A percentile compares a stretch with the other conserved stretches of the same genome.
phyloP scores from a whole-genome alignment of 495 filamentous ascomycete species.

The Xylaria castorea region DNA sequence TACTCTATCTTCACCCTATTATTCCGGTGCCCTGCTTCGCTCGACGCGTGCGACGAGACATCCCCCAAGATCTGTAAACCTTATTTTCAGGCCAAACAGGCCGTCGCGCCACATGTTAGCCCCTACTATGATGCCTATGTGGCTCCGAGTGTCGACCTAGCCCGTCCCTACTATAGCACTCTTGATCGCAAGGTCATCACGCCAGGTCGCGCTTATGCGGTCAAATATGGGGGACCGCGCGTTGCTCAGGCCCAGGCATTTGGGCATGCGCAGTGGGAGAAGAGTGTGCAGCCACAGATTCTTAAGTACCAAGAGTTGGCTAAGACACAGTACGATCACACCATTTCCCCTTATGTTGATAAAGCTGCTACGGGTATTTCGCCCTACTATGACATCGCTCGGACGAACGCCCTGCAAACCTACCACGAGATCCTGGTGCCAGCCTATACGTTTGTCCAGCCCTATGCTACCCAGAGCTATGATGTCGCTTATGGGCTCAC shows the following conservation, averaged over 20 bases:
- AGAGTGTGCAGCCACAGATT: conserved; percentile 75
- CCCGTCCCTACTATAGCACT: conserved; percentile 73
- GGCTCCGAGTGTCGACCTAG: conserved; percentile 79
- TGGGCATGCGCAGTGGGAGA: conserved; percentile 76
- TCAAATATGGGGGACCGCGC: conserved; percentile 79
- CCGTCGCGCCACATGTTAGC: conserved; percentile 74
- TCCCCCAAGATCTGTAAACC: conserved; percentile 86
- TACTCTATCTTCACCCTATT: conserved; percentile 79
- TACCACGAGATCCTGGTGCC: conserved; percentile 79
- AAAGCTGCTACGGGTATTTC: conserved; percentile 59
- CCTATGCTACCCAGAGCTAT: conserved; percentile 77
- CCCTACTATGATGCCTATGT: conserved; percentile 90
- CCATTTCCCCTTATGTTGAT: conserved; percentile 76
- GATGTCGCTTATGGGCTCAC: conserved; percentile 68
- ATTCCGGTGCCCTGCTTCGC: conserved; percentile 79
- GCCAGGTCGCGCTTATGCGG: conserved; percentile 69
- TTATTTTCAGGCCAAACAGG: conserved; percentile 73
- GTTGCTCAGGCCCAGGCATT: conserved; percentile 69
- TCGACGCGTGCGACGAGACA: conserved; percentile 67
- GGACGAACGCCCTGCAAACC: conserved; percentile 64
- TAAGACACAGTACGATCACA: conserved; percentile 69
- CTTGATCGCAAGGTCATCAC: conserved; percentile 71
- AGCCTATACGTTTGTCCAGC: conserved; percentile 71
- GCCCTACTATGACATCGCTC: conserved; percentile 76
- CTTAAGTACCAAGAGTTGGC: conserved; percentile 64